These are phyloP conservation scores for Sesbania bispinosa DNA, from an alignment of 306 rosid species.

Conservation along the genomic window DNA sequence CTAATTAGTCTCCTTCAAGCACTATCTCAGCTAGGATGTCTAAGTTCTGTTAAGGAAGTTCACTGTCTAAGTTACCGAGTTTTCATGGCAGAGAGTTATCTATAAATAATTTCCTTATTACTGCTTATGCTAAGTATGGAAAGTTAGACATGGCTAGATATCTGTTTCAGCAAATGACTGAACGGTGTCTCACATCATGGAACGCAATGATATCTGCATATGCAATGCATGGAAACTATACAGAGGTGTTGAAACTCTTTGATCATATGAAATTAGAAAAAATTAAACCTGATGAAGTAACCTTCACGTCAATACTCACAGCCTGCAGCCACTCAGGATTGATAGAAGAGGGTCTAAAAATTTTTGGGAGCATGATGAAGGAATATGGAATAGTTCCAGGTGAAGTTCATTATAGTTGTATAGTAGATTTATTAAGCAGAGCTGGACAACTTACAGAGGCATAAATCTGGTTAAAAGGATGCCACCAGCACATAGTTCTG, in stretches of 20 bases:
- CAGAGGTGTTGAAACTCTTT: slow-evolving; percentile 37
- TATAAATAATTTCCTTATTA: slow-evolving; percentile 42
- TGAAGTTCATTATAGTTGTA: slow-evolving; percentile 50
- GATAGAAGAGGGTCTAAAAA: slow-evolving; percentile 41
- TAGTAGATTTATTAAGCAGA: slow-evolving; percentile 54
- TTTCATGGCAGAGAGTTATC: slow-evolving; percentile 30
- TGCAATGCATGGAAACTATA: slow-evolving; percentile 48
- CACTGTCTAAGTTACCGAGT: slow-evolving; percentile 41
- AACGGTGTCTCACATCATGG: slow-evolving; percentile 48
- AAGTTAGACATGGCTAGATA: slow-evolving; percentile 32
- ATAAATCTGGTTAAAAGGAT: slow-evolving; percentile 36
- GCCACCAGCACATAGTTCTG: slow-evolving; percentile 30
- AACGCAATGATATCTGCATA: slow-evolving; percentile 52
- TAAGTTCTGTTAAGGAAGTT: slow-evolving; percentile 41
- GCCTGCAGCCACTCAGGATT: slow-evolving; percentile 59
- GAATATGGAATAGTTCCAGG: slow-evolving; percentile 37
- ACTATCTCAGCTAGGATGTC: slow-evolving; percentile 41
- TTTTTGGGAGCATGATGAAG: slow-evolving; percentile 36
- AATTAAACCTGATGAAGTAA: slow-evolving; percentile 39
- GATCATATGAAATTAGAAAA: slow-evolving; percentile 38
- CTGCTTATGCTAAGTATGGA: slow-evolving; percentile 51
- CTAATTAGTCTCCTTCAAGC: slow-evolving; percentile 46
- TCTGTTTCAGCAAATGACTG: slow-evolving; percentile 38
- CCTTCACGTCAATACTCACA: slow-evolving; percentile 52
- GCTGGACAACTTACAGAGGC: slow-evolving; percentile 49